phyloP scores from a whole-genome alignment of 140 eudicot genomes.

The Bidens hawaiensis region DNA sequence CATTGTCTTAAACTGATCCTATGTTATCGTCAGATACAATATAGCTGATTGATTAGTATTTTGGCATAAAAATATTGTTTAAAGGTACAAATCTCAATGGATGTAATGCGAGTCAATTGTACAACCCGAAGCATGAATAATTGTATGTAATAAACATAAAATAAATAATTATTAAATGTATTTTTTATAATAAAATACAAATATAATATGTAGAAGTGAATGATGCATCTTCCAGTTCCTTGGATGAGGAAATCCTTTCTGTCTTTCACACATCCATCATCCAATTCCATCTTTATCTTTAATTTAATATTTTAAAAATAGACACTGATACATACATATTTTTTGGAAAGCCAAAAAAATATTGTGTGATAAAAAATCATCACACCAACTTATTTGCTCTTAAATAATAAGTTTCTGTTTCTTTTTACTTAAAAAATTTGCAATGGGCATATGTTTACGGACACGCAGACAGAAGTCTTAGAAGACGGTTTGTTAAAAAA shows the following conservation, averaged over 20 bases:
- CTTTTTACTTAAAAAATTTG: too few species aligned
- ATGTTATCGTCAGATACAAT: not conserved
- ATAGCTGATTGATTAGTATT: not conserved
- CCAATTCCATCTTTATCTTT: conserved; percentile 12
- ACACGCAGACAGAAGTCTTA: too few species aligned
- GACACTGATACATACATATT: not conserved
- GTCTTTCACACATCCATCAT: conserved; percentile 14
- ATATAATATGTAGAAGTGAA: not conserved
- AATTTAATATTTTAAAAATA: not conserved
- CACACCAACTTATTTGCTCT: not conserved
- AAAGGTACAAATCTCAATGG: not conserved
- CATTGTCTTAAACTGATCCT: not conserved
- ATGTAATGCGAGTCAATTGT: not conserved
- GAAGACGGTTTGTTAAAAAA: too few species aligned
- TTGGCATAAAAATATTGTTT: not conserved
- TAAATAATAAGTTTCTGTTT: too few species aligned
- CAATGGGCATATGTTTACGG: too few species aligned
- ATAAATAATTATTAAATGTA: not conserved
- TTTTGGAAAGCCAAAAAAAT: not conserved
- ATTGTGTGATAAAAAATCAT: not conserved
- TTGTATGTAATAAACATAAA: not conserved
- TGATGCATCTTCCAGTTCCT: conserved; percentile 1
- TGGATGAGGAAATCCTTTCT: conserved; percentile 18
- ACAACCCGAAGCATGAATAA: not conserved
- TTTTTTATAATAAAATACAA: not conserved